phyloP scores from a whole-genome alignment of 2,329 filamentous ascomycete species.

The Beauveria pseudobassiana region DNA sequence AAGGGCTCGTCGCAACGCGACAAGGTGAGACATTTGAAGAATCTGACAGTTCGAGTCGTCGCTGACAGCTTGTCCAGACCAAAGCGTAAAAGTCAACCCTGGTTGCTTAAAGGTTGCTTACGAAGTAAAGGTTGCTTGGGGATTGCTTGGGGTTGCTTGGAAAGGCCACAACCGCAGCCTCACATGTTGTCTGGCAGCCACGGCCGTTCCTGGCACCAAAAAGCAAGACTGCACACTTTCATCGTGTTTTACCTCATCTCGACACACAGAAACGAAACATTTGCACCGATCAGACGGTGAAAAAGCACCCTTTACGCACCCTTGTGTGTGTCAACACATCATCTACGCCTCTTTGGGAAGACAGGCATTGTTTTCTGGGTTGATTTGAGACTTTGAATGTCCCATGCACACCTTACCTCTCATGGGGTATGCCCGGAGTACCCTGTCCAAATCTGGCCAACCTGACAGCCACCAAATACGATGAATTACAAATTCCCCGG shows the following conservation, averaged over 20 bases:
- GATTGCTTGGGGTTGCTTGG: too few species aligned
- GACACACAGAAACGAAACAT: conserved; percentile 11
- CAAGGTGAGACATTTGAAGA: conserved; percentile 5
- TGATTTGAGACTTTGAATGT: not conserved
- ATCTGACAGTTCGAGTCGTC: not conserved
- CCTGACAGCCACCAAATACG: not conserved
- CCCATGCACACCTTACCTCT: not conserved
- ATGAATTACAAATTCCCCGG: not conserved
- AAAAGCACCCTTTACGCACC: not conserved
- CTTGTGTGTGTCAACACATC: not conserved
- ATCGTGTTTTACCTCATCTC: conserved; percentile 12
- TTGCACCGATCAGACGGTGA: conserved; percentile 8
- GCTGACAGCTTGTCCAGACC: not conserved
- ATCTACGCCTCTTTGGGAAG: not conserved
- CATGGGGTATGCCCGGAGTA: not conserved
- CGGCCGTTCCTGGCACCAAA: conserved; percentile 5
- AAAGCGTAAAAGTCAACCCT: too few species aligned
- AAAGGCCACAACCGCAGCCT: not conserved
- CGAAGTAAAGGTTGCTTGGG: too few species aligned
- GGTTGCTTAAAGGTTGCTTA: too few species aligned
- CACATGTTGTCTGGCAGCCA: not conserved
- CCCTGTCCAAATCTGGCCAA: not conserved
- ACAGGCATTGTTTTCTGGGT: not conserved
- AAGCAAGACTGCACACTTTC: not conserved
- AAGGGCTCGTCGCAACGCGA: not conserved